These are phyloP conservation scores for Cladosporium velox DNA, from an alignment of 2,329 filamentous ascomycete genomes.

Conservation along the genomic window DNA sequence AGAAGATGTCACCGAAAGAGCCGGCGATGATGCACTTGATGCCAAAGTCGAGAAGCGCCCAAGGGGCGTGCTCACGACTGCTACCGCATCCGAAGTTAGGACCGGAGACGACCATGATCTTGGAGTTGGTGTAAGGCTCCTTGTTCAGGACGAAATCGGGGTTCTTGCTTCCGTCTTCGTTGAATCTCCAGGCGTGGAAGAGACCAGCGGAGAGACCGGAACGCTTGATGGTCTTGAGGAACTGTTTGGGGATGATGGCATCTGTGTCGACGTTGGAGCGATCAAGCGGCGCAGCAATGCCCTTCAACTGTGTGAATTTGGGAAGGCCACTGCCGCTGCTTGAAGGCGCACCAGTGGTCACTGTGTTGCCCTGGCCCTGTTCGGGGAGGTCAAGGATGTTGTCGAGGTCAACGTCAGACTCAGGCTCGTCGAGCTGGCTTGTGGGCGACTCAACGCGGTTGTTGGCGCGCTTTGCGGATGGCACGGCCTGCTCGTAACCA, in stretches of 20 bases:
- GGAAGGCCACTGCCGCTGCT: conserved; percentile 65
- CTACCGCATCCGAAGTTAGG: conserved; percentile 94
- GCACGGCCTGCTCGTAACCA: conserved; percentile 49
- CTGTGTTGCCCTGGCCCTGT: conserved; percentile 66
- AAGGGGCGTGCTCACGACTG: conserved; percentile 92
- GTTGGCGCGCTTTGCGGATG: conserved; percentile 51
- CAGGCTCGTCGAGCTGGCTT: conserved; percentile 53
- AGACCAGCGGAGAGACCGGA: conserved; percentile 86
- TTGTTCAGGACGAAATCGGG: conserved; percentile 86
- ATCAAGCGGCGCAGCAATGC: conserved; percentile 84
- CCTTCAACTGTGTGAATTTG: conserved; percentile 81
- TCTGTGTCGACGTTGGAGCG: conserved; percentile 96
- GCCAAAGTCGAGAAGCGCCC: conserved; percentile 94
- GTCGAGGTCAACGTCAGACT: conserved; percentile 64
- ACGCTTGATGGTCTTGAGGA: conserved; percentile 98
- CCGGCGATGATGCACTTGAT: conserved; percentile 92
- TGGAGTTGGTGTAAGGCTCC: conserved; percentile 77
- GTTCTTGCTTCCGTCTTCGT: conserved; percentile 68
- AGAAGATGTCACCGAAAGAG: conserved; percentile 90
- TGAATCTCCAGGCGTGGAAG: conserved; percentile 82
- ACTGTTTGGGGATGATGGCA: conserved; percentile 98
- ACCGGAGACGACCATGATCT: conserved; percentile 89
- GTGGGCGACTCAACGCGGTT: conserved; percentile 59
- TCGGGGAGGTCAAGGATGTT: conserved; percentile 67
- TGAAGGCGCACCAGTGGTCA: conserved; percentile 49